Base-by-base conservation (phyloP, 2,329 filamentous ascomycete species). In the Monascus ruber region DNA sequence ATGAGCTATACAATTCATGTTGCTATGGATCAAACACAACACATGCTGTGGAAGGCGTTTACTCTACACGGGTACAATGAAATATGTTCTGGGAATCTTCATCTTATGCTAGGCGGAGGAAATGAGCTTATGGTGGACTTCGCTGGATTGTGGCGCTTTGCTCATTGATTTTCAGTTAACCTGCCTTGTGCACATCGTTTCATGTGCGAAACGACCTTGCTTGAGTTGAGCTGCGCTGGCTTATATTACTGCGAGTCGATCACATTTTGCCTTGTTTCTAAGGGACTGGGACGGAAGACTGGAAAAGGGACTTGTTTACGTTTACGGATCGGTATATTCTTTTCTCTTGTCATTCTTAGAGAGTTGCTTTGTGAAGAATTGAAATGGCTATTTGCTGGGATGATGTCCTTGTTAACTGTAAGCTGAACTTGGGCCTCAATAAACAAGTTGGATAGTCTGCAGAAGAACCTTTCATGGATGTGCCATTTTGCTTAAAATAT, bases 41-140 rank as follows among this genome's bases (percentile, higher is more conserved):
- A 33, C 10, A 31, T 27, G 39, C 36, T 42, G 36, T 26, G 41
- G 37, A 26, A 38, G 42, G 43, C 49, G 49, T 50, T 47, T 29
- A 44, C 47, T 52, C 35, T 45, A 47, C 45, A 46, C 39, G 35
- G 48, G 49, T 48, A 53, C 43, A 54, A 39, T 41, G 42, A 47
- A 49, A 53, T 47, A 48, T 37, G 45, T 42, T 46, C 46, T 42
- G 44, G 45, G 42, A 34, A 33, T 26, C 36, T 41, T 42, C 26
- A 39, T 45, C 31, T 44, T 26, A 35, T 35, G 35, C 33, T 33
- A 37, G 40, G 31, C 37, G 45, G 39, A 37, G 42, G 39, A 41
- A 43, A 46, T 33, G 35, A 42, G 43, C 42, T 49, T 24, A 35
- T 43, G 40, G 42, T 43, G 42, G 38, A 41, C 38, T 43, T 17